phyloP scores from a whole-genome alignment of 139 green algal species.

The Tetratostichococcus sp. region DNA sequence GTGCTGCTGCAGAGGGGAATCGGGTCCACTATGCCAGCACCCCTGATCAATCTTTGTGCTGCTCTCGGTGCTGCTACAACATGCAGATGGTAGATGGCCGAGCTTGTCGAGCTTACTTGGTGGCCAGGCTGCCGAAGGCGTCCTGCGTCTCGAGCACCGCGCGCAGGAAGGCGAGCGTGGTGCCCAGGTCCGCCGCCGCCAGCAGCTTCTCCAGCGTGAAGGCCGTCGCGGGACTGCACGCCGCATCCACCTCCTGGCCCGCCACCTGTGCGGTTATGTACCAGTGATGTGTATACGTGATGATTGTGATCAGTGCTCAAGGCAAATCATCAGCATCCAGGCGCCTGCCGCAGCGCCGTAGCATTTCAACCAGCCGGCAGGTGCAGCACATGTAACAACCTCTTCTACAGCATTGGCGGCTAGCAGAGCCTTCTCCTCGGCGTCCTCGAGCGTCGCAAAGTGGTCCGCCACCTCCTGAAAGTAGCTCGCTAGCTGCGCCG shows the following conservation, averaged over 20 bases:
- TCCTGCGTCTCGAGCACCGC: conserved; percentile 14
- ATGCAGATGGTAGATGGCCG: too few species aligned
- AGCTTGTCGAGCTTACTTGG: conserved; percentile 2
- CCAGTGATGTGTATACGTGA: not conserved
- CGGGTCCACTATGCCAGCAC: too few species aligned
- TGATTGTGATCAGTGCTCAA: too few species aligned
- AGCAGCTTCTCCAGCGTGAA: conserved; percentile 65
- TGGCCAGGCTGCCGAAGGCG: not conserved
- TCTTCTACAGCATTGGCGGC: conserved; percentile 67
- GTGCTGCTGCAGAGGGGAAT: too few species aligned
- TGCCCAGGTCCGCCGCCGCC: conserved; percentile 15
- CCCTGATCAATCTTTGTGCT: too few species aligned
- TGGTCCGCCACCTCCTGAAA: conserved; percentile 45
- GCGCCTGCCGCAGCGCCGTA: conserved; percentile 2
- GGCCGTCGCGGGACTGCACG: conserved; percentile 41
- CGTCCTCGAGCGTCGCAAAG: conserved; percentile 50
- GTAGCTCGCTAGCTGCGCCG: conserved; percentile 14
- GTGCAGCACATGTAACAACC: too few species aligned
- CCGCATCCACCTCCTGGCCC: conserved; percentile 22
- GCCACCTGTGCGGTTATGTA: not conserved
- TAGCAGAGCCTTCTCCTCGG: conserved; percentile 57
- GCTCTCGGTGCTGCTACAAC: too few species aligned
- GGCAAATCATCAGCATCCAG: not conserved
- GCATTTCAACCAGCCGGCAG: too few species aligned
- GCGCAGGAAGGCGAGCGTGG: conserved; percentile 17